Conservation (phyloP, 345 rosid genomes). For the Nasturtium officinale region DNA sequence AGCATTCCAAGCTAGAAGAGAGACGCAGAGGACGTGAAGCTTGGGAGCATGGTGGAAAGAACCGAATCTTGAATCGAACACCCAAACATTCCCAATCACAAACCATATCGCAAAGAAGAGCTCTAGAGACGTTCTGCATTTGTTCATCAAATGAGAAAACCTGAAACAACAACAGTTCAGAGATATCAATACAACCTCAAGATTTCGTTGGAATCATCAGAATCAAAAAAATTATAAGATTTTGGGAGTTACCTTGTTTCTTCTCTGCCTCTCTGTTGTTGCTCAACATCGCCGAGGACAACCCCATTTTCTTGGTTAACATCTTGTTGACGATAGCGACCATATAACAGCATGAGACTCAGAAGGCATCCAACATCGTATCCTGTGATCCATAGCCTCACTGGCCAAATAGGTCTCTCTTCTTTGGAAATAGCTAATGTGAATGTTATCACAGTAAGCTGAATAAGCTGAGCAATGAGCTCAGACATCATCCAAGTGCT, state of each 20-base stretch:
- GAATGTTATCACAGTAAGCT: slow-evolving; percentile 63
- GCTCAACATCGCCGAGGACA: slow-evolving; percentile 63
- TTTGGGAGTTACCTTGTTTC: slow-evolving; percentile 63
- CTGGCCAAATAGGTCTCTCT: slow-evolving; percentile 92
- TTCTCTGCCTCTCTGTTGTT: slow-evolving; percentile 64
- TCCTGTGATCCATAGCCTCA: slow-evolving; percentile 85
- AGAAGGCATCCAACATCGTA: slow-evolving; percentile 84
- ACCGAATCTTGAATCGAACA: slow-evolving; percentile 87
- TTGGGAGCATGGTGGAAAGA: slow-evolving; percentile 80
- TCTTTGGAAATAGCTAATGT: slow-evolving; percentile 65
- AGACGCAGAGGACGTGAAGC: slow-evolving; percentile 84
- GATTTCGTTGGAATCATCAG: slow-evolving; percentile 4
- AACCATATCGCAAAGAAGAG: slow-evolving; percentile 99
- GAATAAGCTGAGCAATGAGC: slow-evolving; percentile 69
- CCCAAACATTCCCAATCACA: slow-evolving; percentile 98
- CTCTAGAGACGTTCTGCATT: slow-evolving; percentile 83
- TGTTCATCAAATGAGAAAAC: slow-evolving; percentile 81
- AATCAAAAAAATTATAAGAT: background rate
- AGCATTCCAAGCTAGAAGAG: slow-evolving; percentile 92
- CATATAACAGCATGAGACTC: slow-evolving; percentile 70
- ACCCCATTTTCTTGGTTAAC: slow-evolving; percentile 55
- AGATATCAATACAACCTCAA: slow-evolving; percentile 13
- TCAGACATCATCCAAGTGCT: slow-evolving; percentile 88
- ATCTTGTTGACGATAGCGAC: slow-evolving; percentile 62
- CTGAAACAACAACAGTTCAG: slow-evolving; percentile 45